Conservation (phyloP, 768 basidiomycete species). For the Lactarius evosmus region DNA sequence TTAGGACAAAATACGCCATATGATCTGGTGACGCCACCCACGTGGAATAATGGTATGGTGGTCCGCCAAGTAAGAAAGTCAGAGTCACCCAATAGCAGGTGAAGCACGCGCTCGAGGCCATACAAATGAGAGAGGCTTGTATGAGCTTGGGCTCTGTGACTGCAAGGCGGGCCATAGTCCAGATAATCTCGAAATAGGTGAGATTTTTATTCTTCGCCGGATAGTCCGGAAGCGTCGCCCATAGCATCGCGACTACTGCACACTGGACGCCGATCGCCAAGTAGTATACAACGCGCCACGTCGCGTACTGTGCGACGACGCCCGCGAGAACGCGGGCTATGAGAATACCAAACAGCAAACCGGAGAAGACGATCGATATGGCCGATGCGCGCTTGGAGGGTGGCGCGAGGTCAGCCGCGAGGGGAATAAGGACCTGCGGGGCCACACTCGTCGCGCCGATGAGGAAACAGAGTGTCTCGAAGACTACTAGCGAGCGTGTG, state of each 20-base stretch:
- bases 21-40: conserved; percentile 31
- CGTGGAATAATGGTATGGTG: conserved; percentile 77
- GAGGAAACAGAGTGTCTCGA: conserved; percentile 67
- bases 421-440: conserved; percentile 70
- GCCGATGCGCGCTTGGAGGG: conserved; percentile 69
- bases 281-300: conserved; percentile 44
- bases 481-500: conserved; percentile 54
- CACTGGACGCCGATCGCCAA: conserved; percentile 38
- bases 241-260: conserved; percentile 12
- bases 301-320: conserved; percentile 41
- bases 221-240: conserved; percentile 23
- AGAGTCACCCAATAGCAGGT: conserved; percentile 50
- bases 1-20: background rate
- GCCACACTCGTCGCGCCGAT: conserved; percentile 69
- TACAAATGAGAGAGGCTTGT: conserved; percentile 60
- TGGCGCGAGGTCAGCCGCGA: conserved; percentile 80
- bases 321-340: conserved; percentile 60
- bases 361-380: conserved; percentile 65
- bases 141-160: conserved; percentile 77
- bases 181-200: conserved; percentile 49
- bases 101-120: conserved; percentile 58
- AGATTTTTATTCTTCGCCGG: conserved; percentile 21
- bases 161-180: conserved; percentile 72
- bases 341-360: conserved; percentile 68
- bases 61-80: conserved; percentile 76